A percentile compares a stretch with the other conserved stretches of the same genome.
phyloP scores from a whole-genome alignment of 1,139 yeast species.

The Taiozyma onychis region DNA sequence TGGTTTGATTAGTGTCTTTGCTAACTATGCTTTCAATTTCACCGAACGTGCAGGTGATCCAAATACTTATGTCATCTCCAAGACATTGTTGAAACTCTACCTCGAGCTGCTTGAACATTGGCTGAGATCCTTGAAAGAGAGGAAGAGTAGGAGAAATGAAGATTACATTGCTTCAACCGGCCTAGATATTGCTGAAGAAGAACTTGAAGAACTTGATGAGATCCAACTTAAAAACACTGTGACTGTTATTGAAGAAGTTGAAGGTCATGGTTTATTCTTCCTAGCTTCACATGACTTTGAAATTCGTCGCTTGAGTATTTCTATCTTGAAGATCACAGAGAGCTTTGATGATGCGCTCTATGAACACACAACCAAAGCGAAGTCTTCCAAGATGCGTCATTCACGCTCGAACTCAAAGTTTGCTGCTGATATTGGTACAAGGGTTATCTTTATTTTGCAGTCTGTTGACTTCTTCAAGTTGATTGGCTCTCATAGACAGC shows the following conservation, averaged over 20 bases:
- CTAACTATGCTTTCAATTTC: slow-evolving; percentile 74
- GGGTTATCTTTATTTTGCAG: slow-evolving; percentile 76
- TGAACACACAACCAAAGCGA: slow-evolving; percentile 35
- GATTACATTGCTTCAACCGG: slow-evolving; percentile 10
- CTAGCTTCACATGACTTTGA: slow-evolving; percentile 82
- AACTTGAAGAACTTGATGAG: slow-evolving; percentile 49
- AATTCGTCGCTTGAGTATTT: slow-evolving; percentile 68
- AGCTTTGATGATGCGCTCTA: slow-evolving; percentile 80
- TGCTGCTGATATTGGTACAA: slow-evolving; percentile 73
- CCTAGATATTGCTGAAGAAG: slow-evolving; percentile 22
- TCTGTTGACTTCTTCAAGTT: slow-evolving; percentile 63
- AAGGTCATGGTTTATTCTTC: slow-evolving; percentile 91
- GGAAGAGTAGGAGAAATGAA: slow-evolving; percentile 22
- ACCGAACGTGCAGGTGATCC: slow-evolving; percentile 60
- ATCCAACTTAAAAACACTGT: slow-evolving; percentile 74
- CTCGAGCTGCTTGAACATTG: slow-evolving; percentile 77
- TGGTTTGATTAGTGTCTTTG: slow-evolving; percentile 64
- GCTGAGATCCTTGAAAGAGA: slow-evolving; percentile 54
- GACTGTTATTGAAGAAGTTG: slow-evolving; percentile 87
- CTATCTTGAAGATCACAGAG: slow-evolving; percentile 68
- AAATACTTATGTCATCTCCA: slow-evolving; percentile 47
- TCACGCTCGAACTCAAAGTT: slow-evolving; percentile 61
- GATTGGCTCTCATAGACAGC: slow-evolving; percentile 47
- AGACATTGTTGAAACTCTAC: slow-evolving; percentile 62
- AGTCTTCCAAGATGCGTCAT: slow-evolving; percentile 31